phyloP scores from a whole-genome alignment of 306 rosid genomes.

The Citrullus colocynthis region DNA sequence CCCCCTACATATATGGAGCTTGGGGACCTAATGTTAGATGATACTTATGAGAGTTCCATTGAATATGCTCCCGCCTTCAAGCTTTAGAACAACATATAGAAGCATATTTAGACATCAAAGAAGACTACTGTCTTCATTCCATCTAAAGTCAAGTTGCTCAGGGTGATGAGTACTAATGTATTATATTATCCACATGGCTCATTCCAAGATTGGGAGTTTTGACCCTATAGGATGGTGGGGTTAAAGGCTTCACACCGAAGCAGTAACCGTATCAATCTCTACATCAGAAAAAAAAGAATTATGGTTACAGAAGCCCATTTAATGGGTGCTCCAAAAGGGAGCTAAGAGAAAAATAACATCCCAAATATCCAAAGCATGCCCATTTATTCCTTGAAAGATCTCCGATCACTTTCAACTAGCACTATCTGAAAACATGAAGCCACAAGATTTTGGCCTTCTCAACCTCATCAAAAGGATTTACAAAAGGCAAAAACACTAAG shows the following conservation, averaged over 20 bases:
- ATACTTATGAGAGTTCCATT: not conserved
- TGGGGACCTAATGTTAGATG: not conserved
- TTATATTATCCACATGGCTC: not conserved
- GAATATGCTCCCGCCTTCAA: not conserved
- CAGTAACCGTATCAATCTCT: not conserved
- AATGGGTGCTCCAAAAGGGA: too few species aligned
- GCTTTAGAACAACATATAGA: not conserved
- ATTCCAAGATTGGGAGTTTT: not conserved
- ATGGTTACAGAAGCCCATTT: not conserved
- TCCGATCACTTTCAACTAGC: too few species aligned
- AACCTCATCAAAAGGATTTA: too few species aligned
- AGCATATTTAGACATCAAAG: not conserved
- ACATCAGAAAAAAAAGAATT: not conserved
- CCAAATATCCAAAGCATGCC: too few species aligned
- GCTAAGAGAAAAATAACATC: too few species aligned
- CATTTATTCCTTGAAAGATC: too few species aligned
- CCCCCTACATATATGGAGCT: not conserved
- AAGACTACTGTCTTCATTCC: not conserved
- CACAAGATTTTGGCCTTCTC: too few species aligned
- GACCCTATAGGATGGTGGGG: not conserved
- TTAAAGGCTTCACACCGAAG: not conserved
- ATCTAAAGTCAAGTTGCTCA: not conserved
- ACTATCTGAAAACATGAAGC: too few species aligned
- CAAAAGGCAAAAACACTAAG: too few species aligned
- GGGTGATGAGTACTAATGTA: not conserved